Evolutionary conservation across 805 yeast genomes (phyloP).

Genomic region (Candida schatavii): DNA sequence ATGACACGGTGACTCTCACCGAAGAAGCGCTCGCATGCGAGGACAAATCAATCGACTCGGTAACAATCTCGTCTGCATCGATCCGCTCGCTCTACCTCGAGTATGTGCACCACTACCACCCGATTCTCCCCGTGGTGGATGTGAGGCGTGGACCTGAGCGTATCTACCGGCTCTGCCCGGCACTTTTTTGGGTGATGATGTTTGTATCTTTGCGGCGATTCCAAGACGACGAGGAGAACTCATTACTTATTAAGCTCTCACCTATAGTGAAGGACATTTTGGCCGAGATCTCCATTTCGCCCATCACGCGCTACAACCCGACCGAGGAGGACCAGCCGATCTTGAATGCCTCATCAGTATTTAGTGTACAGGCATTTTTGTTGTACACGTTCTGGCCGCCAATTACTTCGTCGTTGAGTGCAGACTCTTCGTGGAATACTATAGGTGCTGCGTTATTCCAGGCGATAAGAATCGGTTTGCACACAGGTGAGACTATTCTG

Average conservation of each 20-base stretch:
- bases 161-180: slow-evolving; percentile 76
- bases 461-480: slow-evolving; percentile 88
- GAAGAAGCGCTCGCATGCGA: slow-evolving; percentile 48
- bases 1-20: slow-evolving; percentile 15
- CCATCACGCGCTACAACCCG: slow-evolving; percentile 81
- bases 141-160: slow-evolving; percentile 77
- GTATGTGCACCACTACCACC: slow-evolving; percentile 76
- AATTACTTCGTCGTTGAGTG: slow-evolving; percentile 86
- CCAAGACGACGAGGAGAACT: slow-evolving; percentile 29
- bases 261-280: slow-evolving; percentile 71
- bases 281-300: slow-evolving; percentile 86
- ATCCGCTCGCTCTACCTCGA: slow-evolving; percentile 65
- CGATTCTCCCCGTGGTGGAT: slow-evolving; percentile 85
- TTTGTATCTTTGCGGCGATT: slow-evolving; percentile 75
- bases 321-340: slow-evolving; percentile 77
- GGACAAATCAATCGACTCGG: slow-evolving; percentile 70
- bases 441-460: slow-evolving; percentile 91
- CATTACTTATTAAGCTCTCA: slow-evolving; percentile 58
- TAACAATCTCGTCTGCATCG: slow-evolving; percentile 57
- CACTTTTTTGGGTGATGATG: slow-evolving; percentile 91
- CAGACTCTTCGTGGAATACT: slow-evolving; percentile 95
- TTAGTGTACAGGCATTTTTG: slow-evolving; percentile 89
- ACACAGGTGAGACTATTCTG: slow-evolving; percentile 49
- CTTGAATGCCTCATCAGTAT: slow-evolving; percentile 85
- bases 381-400: slow-evolving; percentile 96